Conservation (phyloP, 2,329 filamentous ascomycete species). For the Hypoxylon sp. region DNA sequence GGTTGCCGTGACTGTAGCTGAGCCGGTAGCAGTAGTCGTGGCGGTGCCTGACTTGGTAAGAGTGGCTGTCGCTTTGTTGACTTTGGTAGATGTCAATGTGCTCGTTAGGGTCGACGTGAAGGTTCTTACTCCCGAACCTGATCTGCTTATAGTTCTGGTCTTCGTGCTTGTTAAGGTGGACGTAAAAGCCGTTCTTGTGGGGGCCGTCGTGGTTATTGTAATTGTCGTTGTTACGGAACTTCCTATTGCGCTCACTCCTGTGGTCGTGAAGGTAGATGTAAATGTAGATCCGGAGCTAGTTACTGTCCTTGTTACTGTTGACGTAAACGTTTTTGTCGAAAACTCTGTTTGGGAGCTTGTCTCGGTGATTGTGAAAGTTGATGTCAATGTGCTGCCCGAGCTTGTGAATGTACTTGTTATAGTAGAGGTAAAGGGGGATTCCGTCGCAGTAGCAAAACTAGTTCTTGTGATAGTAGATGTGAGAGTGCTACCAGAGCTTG, state of each 20-base stretch:
- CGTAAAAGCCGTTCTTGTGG: slow-evolving; percentile 10
- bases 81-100: slow-evolving; percentile 26
- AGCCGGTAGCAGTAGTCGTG: slow-evolving; percentile 1
- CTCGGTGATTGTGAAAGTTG: slow-evolving; percentile 25
- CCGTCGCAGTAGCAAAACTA: slow-evolving; percentile 5
- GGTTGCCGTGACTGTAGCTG: slow-evolving; percentile 1
- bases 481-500: slow-evolving; percentile 18
- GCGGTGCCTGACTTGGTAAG: background rate
- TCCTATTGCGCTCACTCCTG: background rate
- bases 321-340: slow-evolving; percentile 30
- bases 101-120: slow-evolving; percentile 33
- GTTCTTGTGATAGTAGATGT: slow-evolving; percentile 28
- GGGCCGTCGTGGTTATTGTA: background rate
- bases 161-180: slow-evolving; percentile 35
- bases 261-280: slow-evolving; percentile 22
- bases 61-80: background rate
- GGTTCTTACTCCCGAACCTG: slow-evolving; percentile 25
- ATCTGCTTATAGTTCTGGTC: slow-evolving; percentile 30
- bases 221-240: too few species aligned
- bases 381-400: slow-evolving; percentile 20
- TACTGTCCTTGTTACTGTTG: slow-evolving; percentile 26
- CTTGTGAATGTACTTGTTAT: slow-evolving; percentile 26
- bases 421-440: slow-evolving; percentile 13
- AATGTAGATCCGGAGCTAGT: slow-evolving; percentile 21
- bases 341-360: slow-evolving; percentile 4